A percentile compares a stretch with the other conserved stretches of the same genome.
Conservation (phyloP, 2,329 filamentous ascomycete species). For the Atkinsonella texensis region DNA sequence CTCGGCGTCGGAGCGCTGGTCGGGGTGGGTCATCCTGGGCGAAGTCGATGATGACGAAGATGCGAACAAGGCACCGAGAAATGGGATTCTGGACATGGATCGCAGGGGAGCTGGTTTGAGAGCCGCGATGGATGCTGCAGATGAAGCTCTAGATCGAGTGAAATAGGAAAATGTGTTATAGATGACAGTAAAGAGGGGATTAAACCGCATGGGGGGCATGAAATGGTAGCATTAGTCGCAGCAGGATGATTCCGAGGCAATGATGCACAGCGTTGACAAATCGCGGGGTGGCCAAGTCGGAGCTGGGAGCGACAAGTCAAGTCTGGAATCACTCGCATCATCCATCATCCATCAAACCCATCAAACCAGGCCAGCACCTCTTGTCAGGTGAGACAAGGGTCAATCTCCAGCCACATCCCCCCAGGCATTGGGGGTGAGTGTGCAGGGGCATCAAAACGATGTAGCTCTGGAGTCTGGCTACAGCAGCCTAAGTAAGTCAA, state of each 20-base stretch:
- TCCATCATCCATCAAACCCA: slow-evolving; percentile 7
- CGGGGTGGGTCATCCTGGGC: slow-evolving; percentile 61
- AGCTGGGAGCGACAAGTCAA: neutral
- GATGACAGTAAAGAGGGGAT: slow-evolving; percentile 33
- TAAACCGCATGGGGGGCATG: slow-evolving; percentile 35
- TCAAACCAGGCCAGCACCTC: neutral
- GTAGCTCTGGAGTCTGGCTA: too few species aligned
- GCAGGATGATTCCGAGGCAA: too few species aligned
- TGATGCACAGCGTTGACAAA: neutral
- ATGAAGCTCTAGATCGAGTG: slow-evolving; percentile 19
- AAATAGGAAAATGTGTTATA: slow-evolving; percentile 35
- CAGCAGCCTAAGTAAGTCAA: too few species aligned
- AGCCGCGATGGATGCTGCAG: slow-evolving; percentile 10
- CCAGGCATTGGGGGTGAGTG: neutral
- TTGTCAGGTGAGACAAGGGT: neutral
- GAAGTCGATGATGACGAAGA: slow-evolving; percentile 40
- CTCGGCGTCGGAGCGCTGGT: slow-evolving; percentile 68
- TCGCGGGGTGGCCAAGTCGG: slow-evolving; percentile 5
- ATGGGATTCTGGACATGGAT: slow-evolving; percentile 69
- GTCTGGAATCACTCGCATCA: slow-evolving; percentile 4
- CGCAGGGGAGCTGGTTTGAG: slow-evolving; percentile 19
- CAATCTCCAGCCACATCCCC: slow-evolving; percentile 1
- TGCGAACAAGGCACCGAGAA: slow-evolving; percentile 64
- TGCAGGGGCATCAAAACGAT: neutral
- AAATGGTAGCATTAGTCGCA: neutral